A percentile compares a stretch with the other conserved stretches of the same genome.
Evolutionary conservation across 1,284 basidiomycete species (phyloP).

Genomic region (Boletus sp.): DNA sequence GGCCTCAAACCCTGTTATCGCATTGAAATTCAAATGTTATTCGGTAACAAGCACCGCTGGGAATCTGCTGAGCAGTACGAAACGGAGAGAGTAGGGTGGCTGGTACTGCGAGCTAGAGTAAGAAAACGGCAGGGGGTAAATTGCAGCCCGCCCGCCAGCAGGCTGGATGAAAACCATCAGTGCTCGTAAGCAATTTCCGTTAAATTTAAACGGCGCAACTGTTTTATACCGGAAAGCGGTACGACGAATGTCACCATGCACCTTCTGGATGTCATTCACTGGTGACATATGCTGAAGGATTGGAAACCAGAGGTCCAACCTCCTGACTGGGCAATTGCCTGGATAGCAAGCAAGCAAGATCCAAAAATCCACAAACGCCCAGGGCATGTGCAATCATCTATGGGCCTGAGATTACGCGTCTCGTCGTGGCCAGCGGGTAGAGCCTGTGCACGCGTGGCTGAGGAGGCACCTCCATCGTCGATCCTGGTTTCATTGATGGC

Average conservation of each 20-base stretch:
- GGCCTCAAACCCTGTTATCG: neutral
- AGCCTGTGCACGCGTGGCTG: neutral
- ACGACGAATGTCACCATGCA: constrained; percentile 12
- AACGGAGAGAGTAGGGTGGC: neutral
- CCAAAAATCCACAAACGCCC: neutral
- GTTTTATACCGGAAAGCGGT: constrained; percentile 8
- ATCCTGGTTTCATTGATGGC: constrained; percentile 20
- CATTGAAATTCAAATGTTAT: neutral
- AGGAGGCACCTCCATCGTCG: constrained; percentile 10
- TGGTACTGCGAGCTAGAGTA: constrained; percentile 2
- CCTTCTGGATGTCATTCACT: constrained; percentile 5
- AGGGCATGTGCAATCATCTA: neutral
- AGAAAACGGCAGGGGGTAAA: constrained; percentile 5
- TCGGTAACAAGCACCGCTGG: constrained; percentile 2
- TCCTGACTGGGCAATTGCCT: neutral
- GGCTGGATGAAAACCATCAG: constrained; percentile 12
- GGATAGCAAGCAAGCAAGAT: neutral
- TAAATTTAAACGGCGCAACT: constrained; percentile 24
- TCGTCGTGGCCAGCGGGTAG: neutral
- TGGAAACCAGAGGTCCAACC: neutral
- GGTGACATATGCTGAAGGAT: neutral
- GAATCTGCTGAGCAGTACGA: neutral
- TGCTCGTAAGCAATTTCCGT: constrained; percentile 26
- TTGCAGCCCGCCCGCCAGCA: constrained; percentile 2
- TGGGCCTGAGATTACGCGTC: constrained; percentile 5